A percentile compares a stretch with the other conserved stretches of the same genome.
phyloP scores from a whole-genome alignment of 495 filamentous ascomycete genomes.

The Talaromyces stipitatus region DNA sequence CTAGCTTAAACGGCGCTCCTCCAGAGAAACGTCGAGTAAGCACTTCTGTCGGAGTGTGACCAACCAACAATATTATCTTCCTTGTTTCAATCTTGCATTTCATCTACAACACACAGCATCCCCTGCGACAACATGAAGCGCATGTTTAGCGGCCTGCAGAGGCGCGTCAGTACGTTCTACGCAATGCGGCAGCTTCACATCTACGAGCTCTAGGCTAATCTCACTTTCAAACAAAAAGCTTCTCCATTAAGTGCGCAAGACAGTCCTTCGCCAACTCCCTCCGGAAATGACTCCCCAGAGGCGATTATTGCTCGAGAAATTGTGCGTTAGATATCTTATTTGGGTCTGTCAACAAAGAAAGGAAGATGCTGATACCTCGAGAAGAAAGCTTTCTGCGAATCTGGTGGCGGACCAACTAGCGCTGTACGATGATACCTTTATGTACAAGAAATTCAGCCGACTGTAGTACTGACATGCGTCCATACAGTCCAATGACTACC shows the following conservation, averaged over 20 bases:
- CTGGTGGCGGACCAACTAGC: constrained; percentile 54
- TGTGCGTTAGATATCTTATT: constrained; percentile 31
- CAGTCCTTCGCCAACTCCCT: constrained; percentile 11
- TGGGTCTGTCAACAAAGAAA: constrained; percentile 14
- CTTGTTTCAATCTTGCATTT: not conserved
- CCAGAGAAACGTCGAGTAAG: not conserved
- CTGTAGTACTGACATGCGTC: constrained; percentile 4
- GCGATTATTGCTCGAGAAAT: constrained; percentile 40
- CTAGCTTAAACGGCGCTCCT: not conserved
- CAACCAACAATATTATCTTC: not conserved
- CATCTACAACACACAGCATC: not conserved
- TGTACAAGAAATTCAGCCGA: too few species aligned
- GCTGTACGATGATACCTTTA: constrained; percentile 38
- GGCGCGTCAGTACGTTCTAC: constrained; percentile 14
- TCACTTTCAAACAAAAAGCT: not conserved
- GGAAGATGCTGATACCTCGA: constrained; percentile 6
- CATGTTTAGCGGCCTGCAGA: constrained; percentile 28
- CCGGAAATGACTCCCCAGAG: constrained; percentile 41
- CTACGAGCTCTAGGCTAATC: not conserved
- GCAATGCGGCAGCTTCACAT: not conserved
- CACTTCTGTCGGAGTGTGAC: not conserved
- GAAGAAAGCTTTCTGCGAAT: constrained; percentile 71
- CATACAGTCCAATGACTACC: constrained; percentile 74
- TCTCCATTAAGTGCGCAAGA: constrained; percentile 3
- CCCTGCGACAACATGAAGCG: constrained; percentile 29